Evolutionary conservation across 805 yeast species (phyloP).

Genomic region (Metschnikowia vanudenii): DNA sequence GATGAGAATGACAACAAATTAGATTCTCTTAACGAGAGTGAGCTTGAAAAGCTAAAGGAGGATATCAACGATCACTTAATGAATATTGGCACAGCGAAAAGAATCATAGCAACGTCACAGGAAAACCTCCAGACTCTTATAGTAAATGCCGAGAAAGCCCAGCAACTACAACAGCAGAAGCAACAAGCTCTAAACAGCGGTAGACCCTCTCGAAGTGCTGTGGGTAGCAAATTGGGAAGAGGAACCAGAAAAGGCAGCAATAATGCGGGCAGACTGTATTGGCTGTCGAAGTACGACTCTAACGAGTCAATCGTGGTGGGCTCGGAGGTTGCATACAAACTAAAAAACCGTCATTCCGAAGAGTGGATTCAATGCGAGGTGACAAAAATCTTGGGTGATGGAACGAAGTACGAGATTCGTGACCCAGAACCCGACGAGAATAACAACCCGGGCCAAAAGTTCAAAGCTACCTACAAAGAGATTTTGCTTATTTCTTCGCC

Average conservation of each 20-base stretch:
- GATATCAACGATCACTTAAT: conserved; percentile 52
- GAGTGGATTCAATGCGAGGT: conserved; percentile 98
- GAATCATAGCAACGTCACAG: conserved; percentile 39
- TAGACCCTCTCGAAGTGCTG: conserved; percentile 13
- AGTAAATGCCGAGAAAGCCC: conserved; percentile 20
- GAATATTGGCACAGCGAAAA: conserved; percentile 51
- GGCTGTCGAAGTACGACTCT: conserved; percentile 58
- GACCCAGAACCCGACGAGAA: conserved; percentile 98
- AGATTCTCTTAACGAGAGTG: conserved; percentile 34
- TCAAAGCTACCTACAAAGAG: conserved; percentile 80
- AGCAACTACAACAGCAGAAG: conserved; percentile 15
- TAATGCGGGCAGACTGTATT: conserved; percentile 45
- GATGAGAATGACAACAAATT: conserved; percentile 27
- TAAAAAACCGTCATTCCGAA: conserved; percentile 66
- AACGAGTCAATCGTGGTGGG: conserved; percentile 59
- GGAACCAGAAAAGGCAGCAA: conserved; percentile 20
- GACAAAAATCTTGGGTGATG: conserved; percentile 70
- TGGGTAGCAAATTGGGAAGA: conserved; percentile 15
- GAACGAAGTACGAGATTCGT: conserved; percentile 74
- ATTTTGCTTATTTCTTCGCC: conserved; percentile 66
- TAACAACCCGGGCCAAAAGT: conserved; percentile 82
- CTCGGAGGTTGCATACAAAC: conserved; percentile 84
- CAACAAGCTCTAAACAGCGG: conserved; percentile 10
- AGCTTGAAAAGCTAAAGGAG: conserved; percentile 40
- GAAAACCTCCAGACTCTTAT: conserved; percentile 50